phyloP scores from a whole-genome alignment of 805 yeast species.

The Cyberlindnera maclurae region DNA sequence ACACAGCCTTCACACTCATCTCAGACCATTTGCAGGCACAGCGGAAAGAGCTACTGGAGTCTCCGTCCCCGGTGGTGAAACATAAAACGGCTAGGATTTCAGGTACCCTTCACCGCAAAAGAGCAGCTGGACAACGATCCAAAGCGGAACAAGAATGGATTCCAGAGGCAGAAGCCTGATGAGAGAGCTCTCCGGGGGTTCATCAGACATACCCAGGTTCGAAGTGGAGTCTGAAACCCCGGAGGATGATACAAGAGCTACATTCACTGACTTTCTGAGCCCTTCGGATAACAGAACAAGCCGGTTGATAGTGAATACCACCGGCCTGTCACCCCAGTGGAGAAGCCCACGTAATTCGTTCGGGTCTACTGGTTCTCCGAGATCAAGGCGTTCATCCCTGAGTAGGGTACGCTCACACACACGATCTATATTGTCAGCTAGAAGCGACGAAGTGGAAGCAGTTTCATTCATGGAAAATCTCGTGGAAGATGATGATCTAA shows the following conservation, averaged over 20 bases:
- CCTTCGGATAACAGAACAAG: background rate
- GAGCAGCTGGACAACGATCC: too few species aligned
- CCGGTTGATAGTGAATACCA: background rate
- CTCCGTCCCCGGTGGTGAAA: too few species aligned
- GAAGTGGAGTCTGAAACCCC: background rate
- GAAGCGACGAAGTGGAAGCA: background rate
- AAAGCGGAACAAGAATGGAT: background rate
- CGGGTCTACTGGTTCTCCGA: too few species aligned
- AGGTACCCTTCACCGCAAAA: too few species aligned
- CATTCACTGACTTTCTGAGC: background rate
- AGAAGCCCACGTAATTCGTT: too few species aligned
- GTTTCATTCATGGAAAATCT: constrained; percentile 10
- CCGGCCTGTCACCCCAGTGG: too few species aligned
- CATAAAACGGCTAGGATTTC: background rate
- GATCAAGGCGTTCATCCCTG: too few species aligned
- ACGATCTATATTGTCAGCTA: background rate
- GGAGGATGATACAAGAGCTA: background rate
- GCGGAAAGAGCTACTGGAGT: too few species aligned
- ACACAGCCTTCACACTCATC: too few species aligned
- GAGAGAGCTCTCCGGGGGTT: background rate
- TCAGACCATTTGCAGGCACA: too few species aligned
- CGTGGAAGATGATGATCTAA: constrained; percentile 9
- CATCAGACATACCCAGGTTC: too few species aligned
- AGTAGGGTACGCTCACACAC: background rate
- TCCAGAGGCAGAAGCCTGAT: constrained; percentile 1